These are phyloP conservation scores for Blastocystis sp. DNA, from an alignment of 352 stramenopile genomes.

Conservation along the genomic window DNA sequence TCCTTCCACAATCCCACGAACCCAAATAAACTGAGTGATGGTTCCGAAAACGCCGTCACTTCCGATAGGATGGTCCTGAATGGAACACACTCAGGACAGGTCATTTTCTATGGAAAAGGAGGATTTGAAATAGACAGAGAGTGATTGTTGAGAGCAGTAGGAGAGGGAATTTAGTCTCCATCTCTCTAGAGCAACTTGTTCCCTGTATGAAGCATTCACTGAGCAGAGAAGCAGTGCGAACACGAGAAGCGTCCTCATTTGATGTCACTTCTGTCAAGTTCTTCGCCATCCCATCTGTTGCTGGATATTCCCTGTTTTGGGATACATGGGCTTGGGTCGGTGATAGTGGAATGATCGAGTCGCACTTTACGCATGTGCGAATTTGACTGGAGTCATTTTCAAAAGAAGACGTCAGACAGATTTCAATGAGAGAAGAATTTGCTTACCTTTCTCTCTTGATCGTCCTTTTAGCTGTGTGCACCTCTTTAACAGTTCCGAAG, in stretches of 20 bases:
- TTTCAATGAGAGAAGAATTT: not conserved
- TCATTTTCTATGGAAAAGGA: not conserved
- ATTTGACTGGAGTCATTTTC: too few species aligned
- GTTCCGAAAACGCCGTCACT: not conserved
- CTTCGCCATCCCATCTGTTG: too few species aligned
- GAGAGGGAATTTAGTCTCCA: slow-evolving; percentile 23
- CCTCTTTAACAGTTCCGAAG: not conserved
- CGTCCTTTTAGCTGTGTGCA: not conserved
- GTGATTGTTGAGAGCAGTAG: not conserved
- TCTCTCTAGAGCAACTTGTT: not conserved
- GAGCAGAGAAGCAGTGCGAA: too few species aligned
- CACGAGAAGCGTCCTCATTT: too few species aligned
- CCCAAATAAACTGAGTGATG: not conserved
- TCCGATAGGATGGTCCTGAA: not conserved
- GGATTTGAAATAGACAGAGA: not conserved
- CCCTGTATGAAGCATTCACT: not conserved
- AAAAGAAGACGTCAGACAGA: not conserved
- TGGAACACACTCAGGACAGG: not conserved
- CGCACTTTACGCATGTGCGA: too few species aligned
- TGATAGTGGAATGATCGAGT: too few species aligned
- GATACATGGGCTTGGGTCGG: too few species aligned
- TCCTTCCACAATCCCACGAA: not conserved
- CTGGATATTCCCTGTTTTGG: too few species aligned
- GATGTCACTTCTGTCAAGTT: too few species aligned
- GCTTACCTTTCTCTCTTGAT: not conserved